Evolutionary conservation across 208 protist species (phyloP), one percentile per base, ranked within the genome.

Genomic region (Acanthamoeba triangularis): DNA sequence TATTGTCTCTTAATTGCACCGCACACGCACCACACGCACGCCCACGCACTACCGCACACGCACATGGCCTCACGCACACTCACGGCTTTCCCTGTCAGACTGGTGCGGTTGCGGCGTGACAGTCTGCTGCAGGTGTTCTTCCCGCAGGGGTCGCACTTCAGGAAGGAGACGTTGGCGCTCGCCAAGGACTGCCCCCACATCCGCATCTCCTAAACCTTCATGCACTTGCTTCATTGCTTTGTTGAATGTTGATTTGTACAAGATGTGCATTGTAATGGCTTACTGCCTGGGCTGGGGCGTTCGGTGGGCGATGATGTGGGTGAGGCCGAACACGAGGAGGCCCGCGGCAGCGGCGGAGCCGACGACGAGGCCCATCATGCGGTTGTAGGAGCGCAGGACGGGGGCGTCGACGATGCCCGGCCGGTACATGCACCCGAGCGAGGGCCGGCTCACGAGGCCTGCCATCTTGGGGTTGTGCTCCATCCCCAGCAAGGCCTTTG

Each of bases 351-450:
- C 33, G 2, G 69, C 69, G 28, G 69, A 78, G 69, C 69, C 69
- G 69, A 78, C 69, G 33, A 78, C 28, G 69, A 78, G 69, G 37
- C 69, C 69, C 69, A 78, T 78, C 69, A 78, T 47, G 13, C 33
- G 25, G 69, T 78, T 78, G 37, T 78, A 78, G 16, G 69, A 78
- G 33, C 69, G 69, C 35, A 78, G 69, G 25, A 78, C 37, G 30
- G 69, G 69, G 37, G 69, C 69, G 33, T 20, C 35, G 6, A 78
- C 69, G 69, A 78, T 78, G 69, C 69, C 69, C 13, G 69, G 69
- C 3, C 69, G n/a, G 33, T 78, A 78, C 69, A 78, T 78, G 69
- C 69, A 78, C 20, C 69, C 69, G 28, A 78, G 69, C 30, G 69
- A 78, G 33, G 69, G 69, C 13, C 69, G 69, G 2, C 69, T 44